These are phyloP conservation scores for Alternaria consortialis DNA, from an alignment of 2,329 filamentous ascomycete species.

Conservation along the genomic window DNA sequence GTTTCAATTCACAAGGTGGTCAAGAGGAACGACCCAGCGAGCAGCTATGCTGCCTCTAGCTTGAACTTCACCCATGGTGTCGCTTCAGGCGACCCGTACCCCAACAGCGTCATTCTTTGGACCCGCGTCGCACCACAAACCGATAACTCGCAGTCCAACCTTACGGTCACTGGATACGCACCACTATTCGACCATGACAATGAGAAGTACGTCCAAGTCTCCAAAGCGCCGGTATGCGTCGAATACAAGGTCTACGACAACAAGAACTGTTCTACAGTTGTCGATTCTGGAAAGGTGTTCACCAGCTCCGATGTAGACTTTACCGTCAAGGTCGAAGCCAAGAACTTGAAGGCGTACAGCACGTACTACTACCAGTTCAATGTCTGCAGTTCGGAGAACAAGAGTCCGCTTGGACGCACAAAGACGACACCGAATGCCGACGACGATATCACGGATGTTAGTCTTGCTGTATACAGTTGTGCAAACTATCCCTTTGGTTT, in stretches of 20 bases:
- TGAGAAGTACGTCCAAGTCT: conserved; percentile 62
- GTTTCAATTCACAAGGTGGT: conserved; percentile 70
- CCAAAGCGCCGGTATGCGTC: conserved; percentile 71
- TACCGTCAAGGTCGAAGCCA: conserved; percentile 72
- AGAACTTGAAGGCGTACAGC: conserved; percentile 68
- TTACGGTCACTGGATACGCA: conserved; percentile 65
- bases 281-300: conserved; percentile 68
- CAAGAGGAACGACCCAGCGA: conserved; percentile 56
- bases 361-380: conserved; percentile 76
- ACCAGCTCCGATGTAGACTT: conserved; percentile 80
- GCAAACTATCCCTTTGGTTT: conserved; percentile 61
- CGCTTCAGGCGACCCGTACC: conserved; percentile 57
- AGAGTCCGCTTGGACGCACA: conserved; percentile 70
- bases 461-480: conserved; percentile 75
- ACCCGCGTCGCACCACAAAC: conserved; percentile 48
- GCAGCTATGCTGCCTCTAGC: conserved; percentile 29
- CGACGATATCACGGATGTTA: conserved; percentile 66
- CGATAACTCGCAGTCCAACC: conserved; percentile 54
- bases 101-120: conserved; percentile 50
- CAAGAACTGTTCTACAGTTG: conserved; percentile 57
- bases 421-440: conserved; percentile 71
- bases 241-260: conserved; percentile 68
- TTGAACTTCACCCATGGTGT: conserved; percentile 57
- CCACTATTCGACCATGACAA: conserved; percentile 64
- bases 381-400: conserved; percentile 70